These are phyloP conservation scores for Rhynchosporium agropyri DNA, from an alignment of 2,329 filamentous ascomycete genomes.

Conservation along the genomic window DNA sequence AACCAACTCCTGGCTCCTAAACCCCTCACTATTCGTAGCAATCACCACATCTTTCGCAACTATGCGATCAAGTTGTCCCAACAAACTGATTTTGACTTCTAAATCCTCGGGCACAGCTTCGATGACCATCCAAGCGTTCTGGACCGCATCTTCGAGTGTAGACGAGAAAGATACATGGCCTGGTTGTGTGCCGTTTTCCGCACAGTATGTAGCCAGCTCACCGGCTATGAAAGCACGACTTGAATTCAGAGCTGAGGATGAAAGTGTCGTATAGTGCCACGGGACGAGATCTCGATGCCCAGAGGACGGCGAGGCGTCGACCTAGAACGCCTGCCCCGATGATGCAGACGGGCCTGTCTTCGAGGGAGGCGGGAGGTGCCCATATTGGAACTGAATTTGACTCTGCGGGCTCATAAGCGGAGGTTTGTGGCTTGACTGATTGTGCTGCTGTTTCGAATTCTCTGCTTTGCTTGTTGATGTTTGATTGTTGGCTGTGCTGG, in stretches of 20 bases:
- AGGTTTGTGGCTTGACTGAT: slow-evolving; percentile 4
- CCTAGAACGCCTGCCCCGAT: slow-evolving; percentile 50
- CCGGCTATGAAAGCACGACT: slow-evolving; percentile 46
- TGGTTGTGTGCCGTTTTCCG: slow-evolving; percentile 21
- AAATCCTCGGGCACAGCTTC: slow-evolving; percentile 50
- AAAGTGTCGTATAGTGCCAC: slow-evolving; percentile 50
- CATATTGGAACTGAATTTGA: slow-evolving; percentile 12
- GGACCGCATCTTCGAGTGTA: slow-evolving; percentile 31
- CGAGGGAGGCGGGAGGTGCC: slow-evolving; percentile 20
- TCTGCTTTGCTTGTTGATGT: slow-evolving; percentile 8
- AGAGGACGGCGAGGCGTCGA: slow-evolving; percentile 46
- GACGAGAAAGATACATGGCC: slow-evolving; percentile 26
- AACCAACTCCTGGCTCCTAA: slow-evolving; percentile 47
- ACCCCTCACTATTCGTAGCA: slow-evolving; percentile 52
- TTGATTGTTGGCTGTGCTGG: neutral
- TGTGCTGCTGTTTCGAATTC: neutral
- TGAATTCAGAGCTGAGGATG: slow-evolving; percentile 43
- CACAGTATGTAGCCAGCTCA: slow-evolving; percentile 37
- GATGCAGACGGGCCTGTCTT: slow-evolving; percentile 43
- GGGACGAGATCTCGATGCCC: slow-evolving; percentile 48
- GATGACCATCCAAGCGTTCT: slow-evolving; percentile 43
- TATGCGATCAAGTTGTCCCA: slow-evolving; percentile 45
- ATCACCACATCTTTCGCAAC: slow-evolving; percentile 45
- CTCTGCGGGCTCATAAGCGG: slow-evolving; percentile 5
- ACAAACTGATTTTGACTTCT: slow-evolving; percentile 45